Evolutionary conservation across 441 rosid species (phyloP).

Genomic region (Croton setiger): DNA sequence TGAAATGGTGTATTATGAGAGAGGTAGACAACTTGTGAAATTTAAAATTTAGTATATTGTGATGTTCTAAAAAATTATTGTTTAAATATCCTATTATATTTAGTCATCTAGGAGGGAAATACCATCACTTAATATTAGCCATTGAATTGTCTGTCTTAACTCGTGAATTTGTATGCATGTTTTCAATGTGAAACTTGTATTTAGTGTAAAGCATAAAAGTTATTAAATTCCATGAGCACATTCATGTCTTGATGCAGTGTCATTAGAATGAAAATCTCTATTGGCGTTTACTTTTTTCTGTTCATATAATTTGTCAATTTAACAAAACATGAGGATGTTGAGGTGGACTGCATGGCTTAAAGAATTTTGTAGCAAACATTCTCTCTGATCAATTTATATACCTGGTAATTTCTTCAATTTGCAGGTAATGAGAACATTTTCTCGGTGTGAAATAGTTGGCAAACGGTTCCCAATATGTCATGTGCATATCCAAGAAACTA

Average conservation of each 20-base stretch:
- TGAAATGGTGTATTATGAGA: neutral
- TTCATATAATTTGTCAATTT: neutral
- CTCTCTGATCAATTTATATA: constrained; percentile 2
- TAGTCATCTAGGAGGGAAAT: neutral
- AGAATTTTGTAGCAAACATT: neutral
- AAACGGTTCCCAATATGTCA: constrained; percentile 89
- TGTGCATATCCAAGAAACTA: constrained; percentile 50
- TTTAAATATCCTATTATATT: neutral
- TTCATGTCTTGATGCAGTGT: neutral
- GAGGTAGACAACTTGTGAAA: neutral
- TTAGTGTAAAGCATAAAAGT: neutral
- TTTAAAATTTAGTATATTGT: neutral
- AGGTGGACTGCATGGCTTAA: neutral
- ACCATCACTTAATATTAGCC: too few relatives aligned
- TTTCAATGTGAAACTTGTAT: neutral
- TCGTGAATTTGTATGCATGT: neutral
- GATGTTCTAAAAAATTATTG: neutral
- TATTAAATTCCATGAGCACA: too few relatives aligned
- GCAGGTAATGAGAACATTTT: constrained; percentile 62
- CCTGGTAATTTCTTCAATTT: constrained; percentile 4
- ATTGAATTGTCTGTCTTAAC: neutral
- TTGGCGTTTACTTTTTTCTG: neutral
- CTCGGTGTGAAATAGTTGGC: constrained; percentile 72
- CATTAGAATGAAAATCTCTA: neutral
- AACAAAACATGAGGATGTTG: neutral